Evolutionary conservation across 2,329 filamentous ascomycete genomes (phyloP).

Genomic region (Zymoseptoria ardabiliae): DNA sequence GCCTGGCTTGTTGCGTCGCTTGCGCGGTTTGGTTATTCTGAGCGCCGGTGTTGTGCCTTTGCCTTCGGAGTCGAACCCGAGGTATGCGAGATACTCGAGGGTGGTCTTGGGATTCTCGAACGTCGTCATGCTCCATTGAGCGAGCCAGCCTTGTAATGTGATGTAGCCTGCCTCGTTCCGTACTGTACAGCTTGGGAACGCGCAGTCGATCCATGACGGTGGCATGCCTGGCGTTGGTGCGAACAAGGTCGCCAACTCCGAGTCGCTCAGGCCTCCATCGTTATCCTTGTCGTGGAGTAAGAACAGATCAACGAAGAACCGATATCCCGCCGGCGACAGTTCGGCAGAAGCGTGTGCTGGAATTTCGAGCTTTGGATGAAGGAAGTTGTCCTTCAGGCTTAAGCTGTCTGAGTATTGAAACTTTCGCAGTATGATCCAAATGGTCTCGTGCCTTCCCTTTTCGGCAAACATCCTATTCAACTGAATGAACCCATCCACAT

Average conservation of each 20-base stretch:
- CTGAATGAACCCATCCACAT: slow-evolving; percentile 74
- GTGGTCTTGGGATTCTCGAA: slow-evolving; percentile 94
- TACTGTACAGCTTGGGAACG: slow-evolving; percentile 88
- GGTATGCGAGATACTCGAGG: slow-evolving; percentile 88
- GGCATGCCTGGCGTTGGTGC: slow-evolving; percentile 88
- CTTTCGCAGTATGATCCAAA: slow-evolving; percentile 92
- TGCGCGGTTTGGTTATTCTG: slow-evolving; percentile 87
- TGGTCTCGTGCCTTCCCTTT: slow-evolving; percentile 94
- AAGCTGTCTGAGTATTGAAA: slow-evolving; percentile 96
- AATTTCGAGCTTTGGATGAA: slow-evolving; percentile 90
- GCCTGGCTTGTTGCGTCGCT: slow-evolving; percentile 71
- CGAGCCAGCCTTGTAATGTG: slow-evolving; percentile 93
- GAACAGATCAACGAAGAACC: slow-evolving; percentile 96
- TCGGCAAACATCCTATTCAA: slow-evolving; percentile 95
- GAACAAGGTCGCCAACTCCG: slow-evolving; percentile 79
- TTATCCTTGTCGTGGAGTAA: slow-evolving; percentile 95
- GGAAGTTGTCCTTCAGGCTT: slow-evolving; percentile 80
- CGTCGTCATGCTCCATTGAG: slow-evolving; percentile 99
- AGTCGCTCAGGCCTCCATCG: slow-evolving; percentile 82
- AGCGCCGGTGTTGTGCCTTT: slow-evolving; percentile 75
- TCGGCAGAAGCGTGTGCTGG: slow-evolving; percentile 88
- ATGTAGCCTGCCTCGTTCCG: slow-evolving; percentile 93
- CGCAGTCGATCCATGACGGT: slow-evolving; percentile 75
- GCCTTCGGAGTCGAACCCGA: slow-evolving; percentile 77
- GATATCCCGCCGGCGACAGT: slow-evolving; percentile 85